phyloP scores from a whole-genome alignment of 306 rosid species.

The Spatholobus suberectus region DNA sequence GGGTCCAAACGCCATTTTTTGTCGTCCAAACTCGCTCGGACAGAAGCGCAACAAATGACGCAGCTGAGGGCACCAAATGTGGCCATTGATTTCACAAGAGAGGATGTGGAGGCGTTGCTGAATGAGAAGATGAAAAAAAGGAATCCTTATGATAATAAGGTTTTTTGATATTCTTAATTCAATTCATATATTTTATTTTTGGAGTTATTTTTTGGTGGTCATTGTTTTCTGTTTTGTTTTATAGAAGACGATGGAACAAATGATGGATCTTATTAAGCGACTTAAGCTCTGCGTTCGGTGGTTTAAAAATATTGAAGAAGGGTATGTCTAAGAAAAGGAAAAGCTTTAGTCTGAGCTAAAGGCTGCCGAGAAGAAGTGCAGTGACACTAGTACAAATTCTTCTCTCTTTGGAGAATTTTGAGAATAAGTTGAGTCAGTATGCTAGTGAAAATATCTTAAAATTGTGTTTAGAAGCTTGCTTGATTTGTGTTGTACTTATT shows the following conservation, averaged over 20 bases:
- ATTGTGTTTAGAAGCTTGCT: background rate
- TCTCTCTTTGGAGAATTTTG: background rate
- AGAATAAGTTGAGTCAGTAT: background rate
- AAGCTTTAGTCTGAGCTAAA: slow-evolving; percentile 62
- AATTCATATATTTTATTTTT: background rate
- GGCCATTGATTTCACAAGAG: slow-evolving; percentile 68
- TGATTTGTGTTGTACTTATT: background rate
- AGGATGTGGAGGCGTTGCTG: slow-evolving; percentile 70
- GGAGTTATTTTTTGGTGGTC: background rate
- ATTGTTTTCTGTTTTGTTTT: background rate
- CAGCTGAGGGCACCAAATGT: slow-evolving; percentile 53
- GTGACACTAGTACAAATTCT: slow-evolving; percentile 59
- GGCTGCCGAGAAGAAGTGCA: slow-evolving; percentile 70
- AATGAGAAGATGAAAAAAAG: slow-evolving; percentile 67
- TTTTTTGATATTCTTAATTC: slow-evolving; percentile 12
- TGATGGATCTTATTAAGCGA: slow-evolving; percentile 60
- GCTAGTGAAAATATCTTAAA: background rate
- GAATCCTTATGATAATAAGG: slow-evolving; percentile 74
- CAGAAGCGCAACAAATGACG: slow-evolving; percentile 38
- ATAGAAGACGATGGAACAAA: slow-evolving; percentile 66
- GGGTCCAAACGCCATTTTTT: slow-evolving; percentile 62
- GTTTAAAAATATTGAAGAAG: slow-evolving; percentile 65
- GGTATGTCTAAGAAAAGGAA: slow-evolving; percentile 58
- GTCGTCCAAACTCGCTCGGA: no score
- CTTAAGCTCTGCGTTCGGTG: slow-evolving; percentile 73